Base-by-base conservation (phyloP, 352 stramenopile genomes). In the Globisporangium cylindrosporum region DNA sequence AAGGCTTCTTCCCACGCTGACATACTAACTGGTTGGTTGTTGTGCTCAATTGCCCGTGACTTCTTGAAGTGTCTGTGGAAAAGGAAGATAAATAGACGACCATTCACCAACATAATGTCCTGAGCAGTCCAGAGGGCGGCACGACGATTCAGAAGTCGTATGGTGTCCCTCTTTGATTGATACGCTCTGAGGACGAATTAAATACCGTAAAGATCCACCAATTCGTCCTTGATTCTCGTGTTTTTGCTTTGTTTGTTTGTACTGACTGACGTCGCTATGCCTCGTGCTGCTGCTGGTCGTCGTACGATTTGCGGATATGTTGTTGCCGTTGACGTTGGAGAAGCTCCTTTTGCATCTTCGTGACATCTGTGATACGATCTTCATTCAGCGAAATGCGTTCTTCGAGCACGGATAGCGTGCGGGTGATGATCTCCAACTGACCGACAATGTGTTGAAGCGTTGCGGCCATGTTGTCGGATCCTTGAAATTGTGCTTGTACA, bases 381-480 rank as follows among this genome's bases (percentile, higher is more conserved):
- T 97, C 91, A 48, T 78, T 93, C 53, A 94, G 82, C 10, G 83
- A 92, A 25, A 97, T 82, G 34, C 91, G 79, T 64, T 97, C 82
- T 68, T 97, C 91, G 0, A 97, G 67, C 22, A 95, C 79, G 5
- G 76, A 85, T 6, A 97, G 74, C 36, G 91, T 97, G 22, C 76
- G 76, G 0, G 91, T 97, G 67, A 97, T 86, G 69, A 96, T 93
- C 69, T 97, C 90, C 29, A 97, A 69, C 67, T 97, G 91, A 0
- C 88, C 90, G 9, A 97, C 78, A 69, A 97, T 96, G 68, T 97
- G 91, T 60, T 97, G 86, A 43, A 97, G 76, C 24, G 90, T 94
- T 53, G 74, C 69, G 0, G 77, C 72, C 54, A 86, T 83, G 49
- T 78, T 77, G 58, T 73, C 55, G 12, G 53, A 29, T 34, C 38